Base-by-base conservation (phyloP, 2,329 filamentous ascomycete genomes). In the Dothidotthia symphoricarpi region DNA sequence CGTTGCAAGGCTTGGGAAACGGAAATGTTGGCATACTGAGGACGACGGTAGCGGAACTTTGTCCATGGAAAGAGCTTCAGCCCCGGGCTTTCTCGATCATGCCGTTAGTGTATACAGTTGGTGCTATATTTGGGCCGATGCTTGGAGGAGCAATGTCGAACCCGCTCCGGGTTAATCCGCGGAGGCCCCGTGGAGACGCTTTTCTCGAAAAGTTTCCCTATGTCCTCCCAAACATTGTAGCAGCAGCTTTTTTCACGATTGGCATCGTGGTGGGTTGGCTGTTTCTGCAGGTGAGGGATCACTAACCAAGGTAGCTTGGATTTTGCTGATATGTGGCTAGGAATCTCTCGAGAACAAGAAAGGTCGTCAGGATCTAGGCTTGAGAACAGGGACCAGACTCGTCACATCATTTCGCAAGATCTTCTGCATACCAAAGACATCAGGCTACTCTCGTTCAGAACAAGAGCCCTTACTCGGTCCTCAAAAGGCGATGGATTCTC, bases 31-130 rank as follows among this genome's bases (percentile, higher is more conserved):
- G 93, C 1, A 96, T 96, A 45, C 84, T 96, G 47, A 74, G 90
- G 49, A 95, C 88, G 12, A 88, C 93, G 71, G 89, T 96, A 2
- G 91, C 91, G 0, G 91, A 96, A 66, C 82, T 96, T 76, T 89
- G 95, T 2, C 86, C 88, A 0, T 82, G 93, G 64, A 88, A 68
- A 63, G 85, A 89, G 59, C 74, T 95, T 6, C 91, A 96, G 59
- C 90, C 91, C 0, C 75, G 82, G 35, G 93, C 93, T 0, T 97
- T 97, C 66, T 89, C 85, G 48, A 75, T 97, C 30, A 96, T 97
- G 90, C 91, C 91, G 3, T 70, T 97, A 12, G 86, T 85, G 2
- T 97, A 88, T 85, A 89, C 83, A 9, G 72, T 96, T 35, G 91
- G 91, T 1, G 86, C 82, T 24, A 88, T 95, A 25, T 86, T 95